Base-by-base conservation (phyloP, 176 grass and related monocot species). In the Oryza glumipatula region DNA sequence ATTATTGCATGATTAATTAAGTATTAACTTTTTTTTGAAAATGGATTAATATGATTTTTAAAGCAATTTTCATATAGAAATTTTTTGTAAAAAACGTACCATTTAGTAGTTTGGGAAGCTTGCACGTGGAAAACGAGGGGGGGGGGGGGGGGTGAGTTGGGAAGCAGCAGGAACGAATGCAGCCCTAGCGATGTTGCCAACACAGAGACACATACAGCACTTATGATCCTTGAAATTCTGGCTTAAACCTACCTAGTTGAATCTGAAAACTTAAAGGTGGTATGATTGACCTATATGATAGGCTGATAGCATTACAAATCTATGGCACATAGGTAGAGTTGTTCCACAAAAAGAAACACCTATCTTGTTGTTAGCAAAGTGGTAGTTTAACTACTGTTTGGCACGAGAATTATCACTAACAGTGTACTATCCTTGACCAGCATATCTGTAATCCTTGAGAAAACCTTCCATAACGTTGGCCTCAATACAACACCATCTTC, bases 201-300 rank as follows among this genome's bases (percentile, higher is more conserved):
- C 38, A 39, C 5, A 12, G 21, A 70, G 21, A 45, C 1, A 30
- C 71, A 30, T 44, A 48, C 22, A 32, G 7, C 7, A 2, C 17
- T 49, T 49, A 30, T 74, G 72, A 49, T 74, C 45, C 72, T 11
- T 51, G 72, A 74, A 6, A 74, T 74, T 74, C 46, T 4, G 3
- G 24, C 14, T 28, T 32, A 32, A 52, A 51, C 72, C 14, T 21
- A 39, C 35, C 68, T 70, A n/a, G 36, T 43, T n/a, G 68, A 70
- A 70, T 19, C 26, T 51, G 30, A 10, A 74, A 54, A 16, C 26
- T 74, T 32, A 47, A 52, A 51, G 15, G 7, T 4, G 72, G 15
- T 30, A 74, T 17, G 23, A 47, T 49, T 74, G 44, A 74, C 45
- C 72, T 74, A 39, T n/a, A 41, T 70, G 16, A 70, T 32, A 32